phyloP scores from a whole-genome alignment of 2,329 filamentous ascomycete species.

The Cadophora luteo-olivacea region DNA sequence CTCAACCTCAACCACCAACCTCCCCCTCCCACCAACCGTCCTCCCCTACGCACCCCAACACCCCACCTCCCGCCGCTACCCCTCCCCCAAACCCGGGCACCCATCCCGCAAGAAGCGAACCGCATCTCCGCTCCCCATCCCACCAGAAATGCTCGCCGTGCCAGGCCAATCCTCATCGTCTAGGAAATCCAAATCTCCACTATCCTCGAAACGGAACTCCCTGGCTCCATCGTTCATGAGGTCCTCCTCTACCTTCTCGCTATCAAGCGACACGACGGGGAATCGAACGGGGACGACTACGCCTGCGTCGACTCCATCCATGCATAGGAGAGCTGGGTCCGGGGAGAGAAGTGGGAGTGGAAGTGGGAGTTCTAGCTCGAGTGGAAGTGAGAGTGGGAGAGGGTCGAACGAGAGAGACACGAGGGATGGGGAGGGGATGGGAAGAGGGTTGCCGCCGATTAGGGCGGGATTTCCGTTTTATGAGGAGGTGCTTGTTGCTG shows the following conservation, averaged over 20 bases:
- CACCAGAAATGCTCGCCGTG: neutral
- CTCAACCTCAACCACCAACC: neutral
- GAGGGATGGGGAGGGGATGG: neutral
- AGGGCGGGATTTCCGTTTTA: conserved; percentile 15
- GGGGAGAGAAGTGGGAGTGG: neutral
- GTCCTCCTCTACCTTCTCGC: neutral
- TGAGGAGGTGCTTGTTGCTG: conserved; percentile 14
- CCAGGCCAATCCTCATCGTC: neutral
- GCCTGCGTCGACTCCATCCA: neutral
- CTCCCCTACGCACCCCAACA: neutral
- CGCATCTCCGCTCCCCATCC: conserved; percentile 4
- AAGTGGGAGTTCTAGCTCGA: neutral
- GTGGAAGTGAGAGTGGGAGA: neutral
- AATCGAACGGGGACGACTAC: neutral
- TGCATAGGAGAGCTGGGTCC: too few species aligned
- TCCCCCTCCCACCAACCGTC: neutral
- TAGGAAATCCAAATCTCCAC: neutral
- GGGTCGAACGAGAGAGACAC: neutral
- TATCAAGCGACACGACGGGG: neutral
- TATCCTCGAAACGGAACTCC: neutral
- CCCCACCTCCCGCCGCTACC: conserved; percentile 3
- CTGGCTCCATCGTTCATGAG: neutral
- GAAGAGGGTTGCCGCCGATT: neutral
- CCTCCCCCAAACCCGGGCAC: conserved; percentile 6
- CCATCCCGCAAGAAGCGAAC: conserved; percentile 7